phyloP scores from a whole-genome alignment of 805 yeast species.

The Lipomyces anomalus region DNA sequence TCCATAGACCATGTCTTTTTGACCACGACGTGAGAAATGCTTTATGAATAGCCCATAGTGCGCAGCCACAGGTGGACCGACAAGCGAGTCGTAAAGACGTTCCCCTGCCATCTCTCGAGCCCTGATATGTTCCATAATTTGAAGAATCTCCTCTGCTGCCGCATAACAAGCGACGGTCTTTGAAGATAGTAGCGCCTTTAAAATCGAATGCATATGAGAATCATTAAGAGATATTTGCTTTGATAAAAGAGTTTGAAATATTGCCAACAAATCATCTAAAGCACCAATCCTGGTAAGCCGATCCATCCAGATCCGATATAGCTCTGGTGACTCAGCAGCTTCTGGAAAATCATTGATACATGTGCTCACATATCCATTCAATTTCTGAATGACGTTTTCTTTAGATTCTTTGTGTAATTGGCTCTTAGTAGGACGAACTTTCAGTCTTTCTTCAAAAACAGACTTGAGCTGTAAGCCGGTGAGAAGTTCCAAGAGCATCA shows the following conservation, averaged over 20 bases:
- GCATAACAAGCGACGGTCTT: conserved; percentile 1
- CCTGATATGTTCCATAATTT: conserved; percentile 6
- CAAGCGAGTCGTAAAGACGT: neutral
- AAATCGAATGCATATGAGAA: conserved; percentile 7
- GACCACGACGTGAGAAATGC: conserved; percentile 12
- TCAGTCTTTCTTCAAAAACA: neutral
- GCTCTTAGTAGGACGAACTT: neutral
- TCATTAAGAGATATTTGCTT: conserved; percentile 5
- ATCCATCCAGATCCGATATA: conserved; percentile 9
- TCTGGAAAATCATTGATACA: conserved; percentile 1
- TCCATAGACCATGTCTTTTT: neutral
- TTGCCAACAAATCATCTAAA: conserved; percentile 3
- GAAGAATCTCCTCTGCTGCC: conserved; percentile 5
- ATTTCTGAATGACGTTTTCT: neutral
- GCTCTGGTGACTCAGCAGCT: conserved; percentile 1
- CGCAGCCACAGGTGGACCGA: conserved; percentile 10
- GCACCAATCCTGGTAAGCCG: conserved; percentile 9
- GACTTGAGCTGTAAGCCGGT: conserved; percentile 3
- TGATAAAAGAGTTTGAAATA: conserved; percentile 3
- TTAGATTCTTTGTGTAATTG: neutral
- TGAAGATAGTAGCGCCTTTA: conserved; percentile 6
- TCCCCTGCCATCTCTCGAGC: conserved; percentile 4
- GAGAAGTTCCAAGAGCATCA: conserved; percentile 9
- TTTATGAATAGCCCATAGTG: conserved; percentile 17
- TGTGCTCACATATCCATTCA: neutral